phyloP scores from a whole-genome alignment of 75 land plant species.

The Gnetum montanum region DNA sequence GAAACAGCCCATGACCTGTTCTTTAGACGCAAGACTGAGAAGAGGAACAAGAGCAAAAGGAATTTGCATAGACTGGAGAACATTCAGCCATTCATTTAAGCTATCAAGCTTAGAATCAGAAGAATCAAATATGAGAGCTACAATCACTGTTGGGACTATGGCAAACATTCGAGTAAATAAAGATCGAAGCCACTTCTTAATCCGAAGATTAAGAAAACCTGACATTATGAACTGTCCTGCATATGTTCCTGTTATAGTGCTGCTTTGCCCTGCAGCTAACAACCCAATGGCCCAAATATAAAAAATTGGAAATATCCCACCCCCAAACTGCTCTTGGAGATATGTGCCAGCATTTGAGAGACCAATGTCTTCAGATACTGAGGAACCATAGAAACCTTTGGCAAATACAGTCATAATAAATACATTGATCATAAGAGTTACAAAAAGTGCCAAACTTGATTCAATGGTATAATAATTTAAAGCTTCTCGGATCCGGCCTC shows the following conservation, averaged over 20 bases:
- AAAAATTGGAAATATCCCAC: constrained; percentile 63
- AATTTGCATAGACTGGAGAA: constrained; percentile 87
- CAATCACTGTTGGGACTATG: constrained; percentile 80
- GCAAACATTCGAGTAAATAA: constrained; percentile 78
- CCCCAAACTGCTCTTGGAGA: constrained; percentile 77
- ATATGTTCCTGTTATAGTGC: constrained; percentile 97
- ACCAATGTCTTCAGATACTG: constrained; percentile 54
- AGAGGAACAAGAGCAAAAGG: constrained; percentile 95
- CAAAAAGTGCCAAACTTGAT: constrained; percentile 62
- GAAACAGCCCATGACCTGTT: constrained; percentile 78
- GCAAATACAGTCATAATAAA: constrained; percentile 95
- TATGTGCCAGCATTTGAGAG: constrained; percentile 83
- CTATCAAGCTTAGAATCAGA: constrained; percentile 64
- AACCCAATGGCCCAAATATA: constrained; percentile 93
- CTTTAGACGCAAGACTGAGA: constrained; percentile 71
- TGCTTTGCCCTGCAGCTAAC: constrained; percentile 91
- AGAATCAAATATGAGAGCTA: constrained; percentile 77
- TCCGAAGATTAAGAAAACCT: constrained; percentile 73
- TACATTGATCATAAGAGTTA: constrained; percentile 84
- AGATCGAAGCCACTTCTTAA: constrained; percentile 83
- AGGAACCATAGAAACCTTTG: constrained; percentile 76
- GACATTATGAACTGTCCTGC: constrained; percentile 96
- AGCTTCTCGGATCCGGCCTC: constrained; percentile 68
- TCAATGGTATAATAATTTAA: constrained; percentile 83
- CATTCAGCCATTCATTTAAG: constrained; percentile 93